Conservation (phyloP, 345 rosid species). For the Brassica nigra region DNA sequence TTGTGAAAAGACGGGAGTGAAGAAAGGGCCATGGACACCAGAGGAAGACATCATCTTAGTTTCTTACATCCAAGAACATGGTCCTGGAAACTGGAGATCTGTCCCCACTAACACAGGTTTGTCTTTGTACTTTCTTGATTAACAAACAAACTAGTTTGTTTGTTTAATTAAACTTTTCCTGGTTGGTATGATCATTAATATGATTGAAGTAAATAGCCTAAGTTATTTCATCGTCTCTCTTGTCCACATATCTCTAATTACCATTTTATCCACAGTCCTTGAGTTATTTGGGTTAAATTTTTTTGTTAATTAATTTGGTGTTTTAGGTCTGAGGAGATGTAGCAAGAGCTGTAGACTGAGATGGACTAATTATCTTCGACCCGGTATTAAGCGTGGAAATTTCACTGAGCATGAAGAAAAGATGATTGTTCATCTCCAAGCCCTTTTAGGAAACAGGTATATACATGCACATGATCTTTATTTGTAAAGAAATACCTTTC, state of each 20-base stretch:
- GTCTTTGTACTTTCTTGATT: constrained; percentile 9
- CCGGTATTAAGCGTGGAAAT: constrained; percentile 91
- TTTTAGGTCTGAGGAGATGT: constrained; percentile 88
- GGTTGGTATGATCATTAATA: constrained; percentile 59
- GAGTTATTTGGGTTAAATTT: constrained; percentile 10
- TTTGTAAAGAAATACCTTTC: neutral
- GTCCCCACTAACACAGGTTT: constrained; percentile 86
- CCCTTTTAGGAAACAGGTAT: constrained; percentile 93
- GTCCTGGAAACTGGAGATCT: constrained; percentile 98
- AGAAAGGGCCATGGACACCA: constrained; percentile 99
- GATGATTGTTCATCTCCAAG: constrained; percentile 96
- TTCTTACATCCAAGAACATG: constrained; percentile 93
- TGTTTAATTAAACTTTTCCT: neutral
- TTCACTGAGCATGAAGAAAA: constrained; percentile 94
- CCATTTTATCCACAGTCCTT: neutral
- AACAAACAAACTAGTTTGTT: neutral
- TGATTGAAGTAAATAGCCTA: constrained; percentile 40
- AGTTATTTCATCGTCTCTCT: constrained; percentile 30
- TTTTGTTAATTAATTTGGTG: constrained; percentile 9
- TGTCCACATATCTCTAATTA: constrained; percentile 27
- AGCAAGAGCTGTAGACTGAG: constrained; percentile 97
- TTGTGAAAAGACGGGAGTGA: constrained; percentile 87
- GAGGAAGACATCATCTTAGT: constrained; percentile 96
- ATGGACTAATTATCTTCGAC: constrained; percentile 96
- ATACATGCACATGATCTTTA: constrained; percentile 21